Evolutionary conservation across 495 filamentous ascomycete genomes (phyloP), one percentile per base, ranked within the genome.

Genomic region (Hypoxylon cercidicola): DNA sequence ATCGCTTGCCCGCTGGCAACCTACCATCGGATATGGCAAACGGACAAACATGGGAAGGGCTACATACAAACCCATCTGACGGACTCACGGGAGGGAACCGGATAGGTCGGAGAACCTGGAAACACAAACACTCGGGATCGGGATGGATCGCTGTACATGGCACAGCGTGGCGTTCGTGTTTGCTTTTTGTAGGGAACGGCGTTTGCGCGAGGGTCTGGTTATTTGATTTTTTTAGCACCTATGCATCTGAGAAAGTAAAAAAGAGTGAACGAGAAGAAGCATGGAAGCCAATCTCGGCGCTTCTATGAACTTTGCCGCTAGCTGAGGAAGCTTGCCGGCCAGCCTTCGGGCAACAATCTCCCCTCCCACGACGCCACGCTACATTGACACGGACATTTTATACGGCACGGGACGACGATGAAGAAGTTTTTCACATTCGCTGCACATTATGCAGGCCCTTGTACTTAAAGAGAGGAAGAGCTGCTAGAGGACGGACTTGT

Each of bases 81-180:
- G 49, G 28, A 35, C 34, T 51, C 12, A 50, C n/a, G 30, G 32
- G 35, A 13, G 35, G n/a, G 45, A 44, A 32, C 30, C 43, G 50
- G 35, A 55, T 39, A 39, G 45, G 45, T 44, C 18, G 19, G 49
- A 21, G 44, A 13, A 8, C 16, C 13, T 52, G 39, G 55, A 51
- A 43, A 41, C 49, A 44, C 18, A 28, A 43, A 51, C 13, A 47
- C 49, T 3, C 25, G 25, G 44, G 63, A 44, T n/a, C 19, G 18
- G 56, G 39, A 39, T 59, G 15, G 54, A 35, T 54, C 7, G 49
- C 32, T 58, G 30, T 58, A 57, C 15, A 48, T 39, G 40, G 19
- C 55, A 65, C 55, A 25, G 64, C 59, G 37, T 25, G 64, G 64
- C 59, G 59, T 62, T 50, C 12, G 10, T 25, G 48, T 35, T 68